Conservation (phyloP, 345 rosid species). For the Citrus medica region DNA sequence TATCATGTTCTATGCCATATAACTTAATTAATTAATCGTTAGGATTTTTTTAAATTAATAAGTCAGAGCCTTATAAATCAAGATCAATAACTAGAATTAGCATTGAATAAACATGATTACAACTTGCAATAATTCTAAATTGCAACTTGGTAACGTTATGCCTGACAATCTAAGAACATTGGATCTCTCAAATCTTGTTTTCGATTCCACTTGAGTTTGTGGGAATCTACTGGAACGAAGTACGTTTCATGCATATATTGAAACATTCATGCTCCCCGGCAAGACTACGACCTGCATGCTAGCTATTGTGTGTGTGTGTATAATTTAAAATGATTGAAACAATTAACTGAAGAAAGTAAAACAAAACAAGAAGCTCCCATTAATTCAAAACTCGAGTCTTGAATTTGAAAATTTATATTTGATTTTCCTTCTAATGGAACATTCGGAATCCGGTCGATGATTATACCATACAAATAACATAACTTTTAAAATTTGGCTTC, state of each 20-base stretch:
- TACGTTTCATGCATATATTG: background rate
- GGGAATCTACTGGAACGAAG: background rate
- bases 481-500: too few relatives aligned
- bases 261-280: constrained; percentile 13
- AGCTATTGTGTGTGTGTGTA: too few relatives aligned
- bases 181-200: constrained; percentile 9
- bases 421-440: background rate
- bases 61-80: background rate
- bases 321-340: too few relatives aligned
- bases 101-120: background rate
- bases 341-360: too few relatives aligned
- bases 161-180: background rate
- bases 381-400: too few relatives aligned
- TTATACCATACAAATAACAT: too few relatives aligned
- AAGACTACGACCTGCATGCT: background rate
- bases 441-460: background rate
- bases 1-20: too few relatives aligned
- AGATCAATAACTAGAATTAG: background rate
- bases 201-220: background rate
- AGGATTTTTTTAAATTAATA: background rate
- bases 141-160: background rate
- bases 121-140: background rate
- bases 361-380: too few relatives aligned
- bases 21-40: too few relatives aligned
- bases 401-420: background rate